Evolutionary conservation across 495 filamentous ascomycete genomes (phyloP).

Genomic region (Parachaetomium inaequale): DNA sequence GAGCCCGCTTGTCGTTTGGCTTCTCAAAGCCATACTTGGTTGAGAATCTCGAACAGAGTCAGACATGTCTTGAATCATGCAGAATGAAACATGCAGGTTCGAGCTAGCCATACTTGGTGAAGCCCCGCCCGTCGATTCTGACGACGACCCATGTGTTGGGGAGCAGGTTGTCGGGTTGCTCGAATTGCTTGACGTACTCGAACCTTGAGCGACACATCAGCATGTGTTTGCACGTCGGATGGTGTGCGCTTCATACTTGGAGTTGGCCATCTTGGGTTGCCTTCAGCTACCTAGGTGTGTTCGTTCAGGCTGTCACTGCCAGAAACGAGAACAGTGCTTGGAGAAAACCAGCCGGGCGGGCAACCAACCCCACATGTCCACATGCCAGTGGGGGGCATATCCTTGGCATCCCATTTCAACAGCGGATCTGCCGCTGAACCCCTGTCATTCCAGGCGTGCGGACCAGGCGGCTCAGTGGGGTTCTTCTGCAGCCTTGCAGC

Average conservation of each 20-base stretch:
- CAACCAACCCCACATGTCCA: conserved; percentile 7
- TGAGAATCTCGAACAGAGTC: conserved; percentile 55
- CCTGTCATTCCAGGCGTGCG: not conserved
- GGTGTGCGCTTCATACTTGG: conserved; percentile 32
- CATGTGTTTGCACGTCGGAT: not conserved
- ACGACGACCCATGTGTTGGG: conserved; percentile 93
- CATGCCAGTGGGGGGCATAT: not conserved
- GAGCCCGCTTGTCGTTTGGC: conserved; percentile 82
- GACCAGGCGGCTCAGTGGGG: conserved; percentile 15
- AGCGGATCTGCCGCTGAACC: conserved; percentile 11
- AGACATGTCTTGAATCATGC: not conserved
- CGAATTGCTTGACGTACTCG: conserved; percentile 89
- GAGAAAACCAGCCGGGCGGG: not conserved
- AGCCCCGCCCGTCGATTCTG: conserved; percentile 86
- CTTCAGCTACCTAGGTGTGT: not conserved
- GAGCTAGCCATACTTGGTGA: conserved; percentile 83
- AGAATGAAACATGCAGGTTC: not conserved
- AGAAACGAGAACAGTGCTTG: too few relatives aligned
- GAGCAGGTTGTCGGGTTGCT: conserved; percentile 73
- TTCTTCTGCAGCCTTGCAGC: conserved; percentile 18
- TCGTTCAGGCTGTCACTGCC: not conserved
- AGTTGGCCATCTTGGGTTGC: conserved; percentile 43
- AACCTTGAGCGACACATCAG: conserved; percentile 46
- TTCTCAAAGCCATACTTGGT: conserved; percentile 80
- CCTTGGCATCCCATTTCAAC: conserved; percentile 2